Conservation (phyloP, 2,329 filamentous ascomycete genomes). For the Phaeomoniella chlamydospora region DNA sequence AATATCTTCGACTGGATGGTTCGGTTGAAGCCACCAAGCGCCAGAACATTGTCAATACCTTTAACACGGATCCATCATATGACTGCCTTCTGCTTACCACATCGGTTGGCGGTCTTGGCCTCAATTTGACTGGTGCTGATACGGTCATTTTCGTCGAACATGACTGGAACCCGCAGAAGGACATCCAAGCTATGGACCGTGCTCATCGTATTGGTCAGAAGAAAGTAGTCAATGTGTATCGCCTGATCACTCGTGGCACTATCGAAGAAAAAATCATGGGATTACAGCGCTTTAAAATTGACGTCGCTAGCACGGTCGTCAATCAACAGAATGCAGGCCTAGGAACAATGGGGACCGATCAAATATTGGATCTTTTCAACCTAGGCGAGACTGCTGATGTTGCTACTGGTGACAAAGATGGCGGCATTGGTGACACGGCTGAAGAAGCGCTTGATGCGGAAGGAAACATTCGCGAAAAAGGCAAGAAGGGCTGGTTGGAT, state of each 20-base stretch:
- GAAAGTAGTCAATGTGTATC: constrained; percentile 98
- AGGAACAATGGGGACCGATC: constrained; percentile 93
- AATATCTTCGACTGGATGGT: constrained; percentile 87
- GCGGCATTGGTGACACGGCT: constrained; percentile 38
- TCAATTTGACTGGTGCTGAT: constrained; percentile 92
- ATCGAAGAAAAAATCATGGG: constrained; percentile 97
- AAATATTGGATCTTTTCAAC: constrained; percentile 93
- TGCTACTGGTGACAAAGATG: constrained; percentile 36
- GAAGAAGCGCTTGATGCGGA: constrained; percentile 86
- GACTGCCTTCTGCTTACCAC: constrained; percentile 89
- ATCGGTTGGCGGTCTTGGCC: constrained; percentile 81
- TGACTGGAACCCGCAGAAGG: constrained; percentile 98
- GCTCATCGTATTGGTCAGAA: constrained; percentile 97
- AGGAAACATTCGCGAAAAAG: constrained; percentile 82
- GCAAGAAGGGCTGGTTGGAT: constrained; percentile 92
- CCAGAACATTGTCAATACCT: constrained; percentile 96
- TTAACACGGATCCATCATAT: constrained; percentile 95
- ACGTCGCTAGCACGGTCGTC: constrained; percentile 93
- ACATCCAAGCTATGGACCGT: constrained; percentile 97
- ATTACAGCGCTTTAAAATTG: constrained; percentile 97
- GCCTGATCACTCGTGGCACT: constrained; percentile 87
- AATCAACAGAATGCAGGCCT: constrained; percentile 97
- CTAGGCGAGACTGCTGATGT: constrained; percentile 55
- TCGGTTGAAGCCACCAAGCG: constrained; percentile 83
- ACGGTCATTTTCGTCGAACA: constrained; percentile 99